phyloP scores from a whole-genome alignment of 495 filamentous ascomycete species.

The Tuber brumale region DNA sequence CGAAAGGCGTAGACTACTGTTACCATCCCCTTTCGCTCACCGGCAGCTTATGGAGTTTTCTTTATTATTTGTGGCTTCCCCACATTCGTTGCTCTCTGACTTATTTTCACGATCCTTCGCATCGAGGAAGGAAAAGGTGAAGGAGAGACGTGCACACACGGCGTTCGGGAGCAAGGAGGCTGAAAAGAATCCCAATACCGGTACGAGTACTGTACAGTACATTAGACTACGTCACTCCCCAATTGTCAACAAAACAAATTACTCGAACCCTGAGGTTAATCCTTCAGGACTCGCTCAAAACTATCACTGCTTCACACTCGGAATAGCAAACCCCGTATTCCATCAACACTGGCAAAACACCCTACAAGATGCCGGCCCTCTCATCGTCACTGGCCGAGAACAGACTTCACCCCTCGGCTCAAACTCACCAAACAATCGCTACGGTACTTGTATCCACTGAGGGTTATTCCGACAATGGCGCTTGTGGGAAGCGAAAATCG shows the following conservation, averaged over 20 bases:
- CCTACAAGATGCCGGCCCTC: conserved; percentile 22
- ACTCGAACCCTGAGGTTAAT: background rate
- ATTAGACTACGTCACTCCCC: background rate
- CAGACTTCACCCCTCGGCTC: conserved; percentile 34
- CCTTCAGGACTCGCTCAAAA: background rate
- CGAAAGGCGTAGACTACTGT: background rate
- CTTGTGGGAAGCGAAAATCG: conserved; percentile 7
- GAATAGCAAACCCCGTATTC: background rate
- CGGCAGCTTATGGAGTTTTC: background rate
- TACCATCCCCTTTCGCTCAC: background rate
- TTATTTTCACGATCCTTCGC: background rate
- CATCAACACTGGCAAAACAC: background rate
- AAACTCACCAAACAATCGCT: conserved; percentile 31
- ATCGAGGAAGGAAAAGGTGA: background rate
- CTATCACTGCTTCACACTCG: background rate
- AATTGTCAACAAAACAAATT: background rate
- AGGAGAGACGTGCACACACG: background rate
- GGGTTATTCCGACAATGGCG: background rate
- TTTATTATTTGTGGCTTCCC: background rate
- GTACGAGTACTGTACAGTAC: no score
- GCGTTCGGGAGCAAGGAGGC: background rate
- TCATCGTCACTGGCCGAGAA: conserved; percentile 38
- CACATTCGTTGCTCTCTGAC: background rate
- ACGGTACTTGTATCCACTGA: background rate
- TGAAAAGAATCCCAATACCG: background rate